These are phyloP conservation scores for Solanum lignicaule DNA, from an alignment of 257 asterid species.

Conservation along the genomic window DNA sequence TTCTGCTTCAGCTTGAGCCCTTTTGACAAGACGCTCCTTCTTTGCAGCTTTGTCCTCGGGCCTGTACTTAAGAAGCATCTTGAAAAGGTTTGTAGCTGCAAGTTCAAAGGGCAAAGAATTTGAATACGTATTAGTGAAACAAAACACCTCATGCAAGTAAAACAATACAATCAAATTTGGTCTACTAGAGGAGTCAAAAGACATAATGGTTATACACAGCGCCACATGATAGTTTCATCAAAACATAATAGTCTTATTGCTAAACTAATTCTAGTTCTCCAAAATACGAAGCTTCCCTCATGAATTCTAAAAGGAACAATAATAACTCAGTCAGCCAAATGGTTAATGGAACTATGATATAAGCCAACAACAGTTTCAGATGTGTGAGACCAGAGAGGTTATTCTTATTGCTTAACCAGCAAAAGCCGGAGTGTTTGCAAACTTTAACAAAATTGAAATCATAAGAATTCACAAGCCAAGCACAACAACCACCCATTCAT, in stretches of 20 bases:
- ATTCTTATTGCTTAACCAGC: not conserved
- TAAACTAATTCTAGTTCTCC: not conserved
- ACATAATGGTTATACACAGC: not conserved
- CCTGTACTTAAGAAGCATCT: not conserved
- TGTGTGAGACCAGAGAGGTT: not conserved
- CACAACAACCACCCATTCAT: not conserved
- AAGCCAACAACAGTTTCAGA: not conserved
- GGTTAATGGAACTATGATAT: not conserved
- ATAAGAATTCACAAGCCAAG: not conserved
- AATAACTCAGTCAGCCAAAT: not conserved
- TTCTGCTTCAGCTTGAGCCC: conserved; percentile 41
- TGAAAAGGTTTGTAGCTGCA: conserved; percentile 22
- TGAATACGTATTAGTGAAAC: not conserved
- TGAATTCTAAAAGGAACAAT: not conserved
- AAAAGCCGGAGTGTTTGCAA: not conserved
- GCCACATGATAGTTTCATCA: not conserved
- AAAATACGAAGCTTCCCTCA: not conserved
- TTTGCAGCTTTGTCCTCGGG: not conserved
- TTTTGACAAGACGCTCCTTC: conserved; percentile 5
- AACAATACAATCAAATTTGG: not conserved
- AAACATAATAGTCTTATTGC: not conserved
- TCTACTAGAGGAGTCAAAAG: not conserved
- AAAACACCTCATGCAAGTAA: not conserved
- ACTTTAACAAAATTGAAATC: not conserved
- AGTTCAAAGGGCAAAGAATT: not conserved